A percentile compares a stretch with the other conserved stretches of the same genome.
Conservation (phyloP, 805 yeast genomes). For the Novakomyces olei region DNA sequence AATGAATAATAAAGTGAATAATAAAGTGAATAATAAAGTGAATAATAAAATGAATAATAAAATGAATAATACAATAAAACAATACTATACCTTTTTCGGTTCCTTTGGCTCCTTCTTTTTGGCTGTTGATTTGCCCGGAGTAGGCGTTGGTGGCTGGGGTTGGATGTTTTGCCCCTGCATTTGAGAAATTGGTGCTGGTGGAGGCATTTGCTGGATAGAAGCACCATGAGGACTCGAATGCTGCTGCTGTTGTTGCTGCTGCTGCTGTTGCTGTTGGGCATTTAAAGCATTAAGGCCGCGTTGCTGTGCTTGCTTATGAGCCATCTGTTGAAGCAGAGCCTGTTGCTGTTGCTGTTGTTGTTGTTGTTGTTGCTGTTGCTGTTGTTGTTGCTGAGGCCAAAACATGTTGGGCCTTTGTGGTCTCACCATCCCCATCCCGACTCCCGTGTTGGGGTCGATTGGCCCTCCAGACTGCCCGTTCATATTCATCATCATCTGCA, state of each 20-base stretch:
- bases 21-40: no score
- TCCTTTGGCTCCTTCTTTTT: constrained; percentile 9
- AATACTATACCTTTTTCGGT: no score
- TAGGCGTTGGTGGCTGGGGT: constrained; percentile 9
- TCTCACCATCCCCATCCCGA: constrained; percentile 3
- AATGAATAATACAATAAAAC: no score
- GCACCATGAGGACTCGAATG: constrained; percentile 7
- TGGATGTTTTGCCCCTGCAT: no score
- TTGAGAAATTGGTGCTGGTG: constrained; percentile 8
- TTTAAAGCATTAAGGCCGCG: background rate
- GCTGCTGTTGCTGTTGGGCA: constrained; percentile 4
- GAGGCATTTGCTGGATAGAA: constrained; percentile 6
- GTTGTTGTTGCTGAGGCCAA: constrained; percentile 1
- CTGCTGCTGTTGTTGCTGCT: constrained; percentile 9
- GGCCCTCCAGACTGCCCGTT: constrained; percentile 2
- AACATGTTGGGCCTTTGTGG: constrained; percentile 4
- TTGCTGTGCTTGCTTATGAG: constrained; percentile 1
- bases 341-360: constrained; percentile 5
- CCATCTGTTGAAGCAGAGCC: constrained; percentile 3
- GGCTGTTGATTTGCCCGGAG: constrained; percentile 6
- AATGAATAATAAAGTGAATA: no score
- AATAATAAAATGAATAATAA: no score
- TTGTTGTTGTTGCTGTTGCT: constrained; percentile 5
- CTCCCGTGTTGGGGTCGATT: no score
- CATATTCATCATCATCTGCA: background rate